These are phyloP conservation scores for Knoxdaviesia capensis DNA, from an alignment of 2,329 filamentous ascomycete genomes.

Conservation along the genomic window DNA sequence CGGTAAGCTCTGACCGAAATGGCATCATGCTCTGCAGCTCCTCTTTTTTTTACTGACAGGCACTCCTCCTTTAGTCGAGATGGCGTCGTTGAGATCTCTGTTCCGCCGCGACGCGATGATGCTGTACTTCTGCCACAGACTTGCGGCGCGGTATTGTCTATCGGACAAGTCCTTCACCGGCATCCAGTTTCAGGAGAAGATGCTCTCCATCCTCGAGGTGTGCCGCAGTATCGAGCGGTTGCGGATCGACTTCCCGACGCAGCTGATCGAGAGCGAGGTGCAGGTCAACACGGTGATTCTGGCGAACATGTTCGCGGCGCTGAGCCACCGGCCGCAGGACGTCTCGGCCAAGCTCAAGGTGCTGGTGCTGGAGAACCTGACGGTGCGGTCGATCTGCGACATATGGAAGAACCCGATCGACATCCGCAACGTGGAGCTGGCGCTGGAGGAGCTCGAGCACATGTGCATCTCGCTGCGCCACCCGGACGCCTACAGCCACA, in stretches of 20 bases:
- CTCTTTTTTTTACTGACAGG: conserved; percentile 4
- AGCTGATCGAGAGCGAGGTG: conserved; percentile 23
- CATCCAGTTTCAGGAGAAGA: conserved; percentile 19
- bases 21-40: background rate
- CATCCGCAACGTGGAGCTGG: conserved; percentile 23
- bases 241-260: conserved; percentile 30
- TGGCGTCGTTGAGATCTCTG: conserved; percentile 23
- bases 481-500: too few species aligned
- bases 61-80: conserved; percentile 19
- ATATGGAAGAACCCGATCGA: conserved; percentile 31
- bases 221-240: conserved; percentile 23
- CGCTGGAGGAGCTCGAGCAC: conserved; percentile 20
- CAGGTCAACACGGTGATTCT: conserved; percentile 28
- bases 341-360: conserved; percentile 20
- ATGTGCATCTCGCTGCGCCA: conserved; percentile 20
- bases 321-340: conserved; percentile 23
- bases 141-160: conserved; percentile 27
- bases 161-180: conserved; percentile 27
- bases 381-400: conserved; percentile 23
- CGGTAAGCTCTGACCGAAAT: conserved; percentile 13
- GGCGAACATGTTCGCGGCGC: conserved; percentile 27
- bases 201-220: conserved; percentile 21
- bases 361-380: conserved; percentile 28
- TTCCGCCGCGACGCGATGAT: conserved; percentile 25
- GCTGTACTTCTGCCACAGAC: conserved; percentile 20